These are phyloP conservation scores for Diplotaxis tenuifolia DNA, from an alignment of 345 rosid genomes.

Conservation along the genomic window DNA sequence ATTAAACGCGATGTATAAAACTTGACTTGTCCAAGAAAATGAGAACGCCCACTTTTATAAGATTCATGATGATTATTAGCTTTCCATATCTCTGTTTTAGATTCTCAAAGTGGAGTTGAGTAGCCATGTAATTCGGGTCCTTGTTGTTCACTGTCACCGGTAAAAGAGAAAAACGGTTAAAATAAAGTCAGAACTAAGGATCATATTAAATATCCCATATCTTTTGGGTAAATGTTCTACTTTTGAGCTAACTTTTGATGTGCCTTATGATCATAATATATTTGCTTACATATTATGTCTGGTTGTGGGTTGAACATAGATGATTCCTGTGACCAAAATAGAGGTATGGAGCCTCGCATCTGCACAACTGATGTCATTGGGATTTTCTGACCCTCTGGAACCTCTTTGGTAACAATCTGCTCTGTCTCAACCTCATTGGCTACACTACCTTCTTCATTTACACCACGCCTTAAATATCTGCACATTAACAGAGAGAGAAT, in stretches of 20 bases:
- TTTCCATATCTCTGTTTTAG: constrained; percentile 77
- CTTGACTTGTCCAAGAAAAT: neutral
- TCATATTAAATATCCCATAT: too few relatives aligned
- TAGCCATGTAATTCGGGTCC: constrained; percentile 66
- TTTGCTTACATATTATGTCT: constrained; percentile 64
- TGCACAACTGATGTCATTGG: constrained; percentile 87
- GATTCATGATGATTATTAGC: constrained; percentile 69
- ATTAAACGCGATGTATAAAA: neutral
- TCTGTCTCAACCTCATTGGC: constrained; percentile 99
- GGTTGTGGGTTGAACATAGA: constrained; percentile 75
- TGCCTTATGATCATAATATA: too few relatives aligned
- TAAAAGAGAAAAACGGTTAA: constrained; percentile 23
- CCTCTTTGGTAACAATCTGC: constrained; percentile 79
- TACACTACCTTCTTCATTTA: constrained; percentile 80
- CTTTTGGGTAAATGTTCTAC: too few relatives aligned
- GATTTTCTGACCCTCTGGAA: constrained; percentile 52
- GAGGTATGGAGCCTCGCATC: constrained; percentile 89
- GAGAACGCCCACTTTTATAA: constrained; percentile 62
- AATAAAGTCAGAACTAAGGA: neutral
- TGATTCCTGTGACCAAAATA: constrained; percentile 88
- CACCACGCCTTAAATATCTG: constrained; percentile 92
- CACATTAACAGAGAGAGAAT: constrained; percentile 16
- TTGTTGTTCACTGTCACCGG: constrained; percentile 59
- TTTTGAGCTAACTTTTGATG: too few relatives aligned
- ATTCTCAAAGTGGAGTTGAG: constrained; percentile 78